Percentiles rank a stretch among this genome's conserved stretches.
These are phyloP conservation scores for Micractinium conductrix DNA, from an alignment of 139 green algal species.

Conservation along the genomic window DNA sequence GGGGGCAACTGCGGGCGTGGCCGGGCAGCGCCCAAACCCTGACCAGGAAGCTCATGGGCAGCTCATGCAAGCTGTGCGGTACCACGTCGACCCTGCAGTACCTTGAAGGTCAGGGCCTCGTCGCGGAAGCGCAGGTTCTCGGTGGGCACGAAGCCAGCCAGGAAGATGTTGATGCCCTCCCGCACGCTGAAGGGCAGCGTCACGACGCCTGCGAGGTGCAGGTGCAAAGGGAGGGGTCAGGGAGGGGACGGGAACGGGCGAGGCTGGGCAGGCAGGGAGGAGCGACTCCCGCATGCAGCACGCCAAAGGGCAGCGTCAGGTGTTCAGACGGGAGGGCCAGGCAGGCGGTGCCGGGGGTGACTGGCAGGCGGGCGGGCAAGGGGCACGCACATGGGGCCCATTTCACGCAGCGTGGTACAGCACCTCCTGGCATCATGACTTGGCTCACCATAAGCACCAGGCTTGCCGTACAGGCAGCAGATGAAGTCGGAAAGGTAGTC, in stretches of 20 bases:
- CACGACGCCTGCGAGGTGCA: constrained; percentile 88
- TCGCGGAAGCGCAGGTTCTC: constrained; percentile 99
- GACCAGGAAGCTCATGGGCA: not conserved
- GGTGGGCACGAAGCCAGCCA: constrained; percentile 97
- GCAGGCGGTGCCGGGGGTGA: no score
- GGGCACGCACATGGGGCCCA: not conserved
- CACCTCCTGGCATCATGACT: not conserved
- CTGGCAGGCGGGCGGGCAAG: not conserved
- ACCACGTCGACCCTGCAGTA: no score
- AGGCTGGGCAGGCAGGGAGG: not conserved
- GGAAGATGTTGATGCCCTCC: constrained; percentile 95
- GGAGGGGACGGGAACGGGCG: not conserved
- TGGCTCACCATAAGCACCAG: constrained; percentile 88
- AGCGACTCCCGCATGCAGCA: no score
- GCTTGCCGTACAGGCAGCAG: constrained; percentile 99
- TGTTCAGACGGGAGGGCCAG: no score
- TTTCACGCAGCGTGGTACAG: not conserved
- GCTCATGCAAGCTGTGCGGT: no score
- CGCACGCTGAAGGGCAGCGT: constrained; percentile 94
- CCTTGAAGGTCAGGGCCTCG: constrained; percentile 97
- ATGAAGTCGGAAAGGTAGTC: constrained; percentile 99
- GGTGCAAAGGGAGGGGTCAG: no score
- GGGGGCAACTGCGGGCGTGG: no score
- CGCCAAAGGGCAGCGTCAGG: not conserved
- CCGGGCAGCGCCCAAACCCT: no score